Evolutionary conservation across 371 early-diverging fungal genomes (phyloP).

Genomic region (Umbelopsis sp.): DNA sequence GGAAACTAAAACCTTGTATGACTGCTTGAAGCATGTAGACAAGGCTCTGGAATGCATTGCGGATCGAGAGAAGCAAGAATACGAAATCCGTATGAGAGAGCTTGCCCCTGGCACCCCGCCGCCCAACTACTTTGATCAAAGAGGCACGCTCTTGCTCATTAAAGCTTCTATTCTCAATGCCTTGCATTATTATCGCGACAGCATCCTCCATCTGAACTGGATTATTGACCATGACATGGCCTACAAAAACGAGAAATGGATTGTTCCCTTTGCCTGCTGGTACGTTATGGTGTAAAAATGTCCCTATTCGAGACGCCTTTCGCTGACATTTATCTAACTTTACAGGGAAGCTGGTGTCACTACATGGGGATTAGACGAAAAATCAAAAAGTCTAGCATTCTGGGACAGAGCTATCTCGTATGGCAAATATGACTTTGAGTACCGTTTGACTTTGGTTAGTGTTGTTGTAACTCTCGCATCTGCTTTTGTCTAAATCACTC

Average conservation of each 20-base stretch:
- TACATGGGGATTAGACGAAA: constrained; percentile 51
- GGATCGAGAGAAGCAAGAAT: constrained; percentile 36
- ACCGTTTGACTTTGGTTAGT: constrained; percentile 48
- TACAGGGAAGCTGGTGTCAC: constrained; percentile 53
- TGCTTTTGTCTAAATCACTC: neutral
- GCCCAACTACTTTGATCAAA: constrained; percentile 48
- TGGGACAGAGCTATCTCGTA: constrained; percentile 48
- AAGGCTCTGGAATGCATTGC: constrained; percentile 36
- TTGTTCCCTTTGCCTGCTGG: constrained; percentile 63
- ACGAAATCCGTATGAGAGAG: constrained; percentile 42
- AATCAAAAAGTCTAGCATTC: constrained; percentile 38
- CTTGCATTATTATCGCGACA: constrained; percentile 27
- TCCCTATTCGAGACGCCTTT: neutral
- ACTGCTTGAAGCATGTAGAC: constrained; percentile 35
- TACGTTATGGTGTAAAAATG: constrained; percentile 28
- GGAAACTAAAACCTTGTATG: constrained; percentile 35
- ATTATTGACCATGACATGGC: constrained; percentile 54
- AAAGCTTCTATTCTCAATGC: constrained; percentile 44
- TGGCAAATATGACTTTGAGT: constrained; percentile 54
- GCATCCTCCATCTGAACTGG: constrained; percentile 53
- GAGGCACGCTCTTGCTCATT: constrained; percentile 40
- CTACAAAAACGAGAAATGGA: constrained; percentile 55
- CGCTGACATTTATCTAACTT: neutral
- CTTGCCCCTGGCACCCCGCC: constrained; percentile 39
- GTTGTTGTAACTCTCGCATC: neutral